A percentile compares a stretch with the other conserved stretches of the same genome.
phyloP scores from a whole-genome alignment of 1,284 basidiomycete species.

The Inonotus obliquus region DNA sequence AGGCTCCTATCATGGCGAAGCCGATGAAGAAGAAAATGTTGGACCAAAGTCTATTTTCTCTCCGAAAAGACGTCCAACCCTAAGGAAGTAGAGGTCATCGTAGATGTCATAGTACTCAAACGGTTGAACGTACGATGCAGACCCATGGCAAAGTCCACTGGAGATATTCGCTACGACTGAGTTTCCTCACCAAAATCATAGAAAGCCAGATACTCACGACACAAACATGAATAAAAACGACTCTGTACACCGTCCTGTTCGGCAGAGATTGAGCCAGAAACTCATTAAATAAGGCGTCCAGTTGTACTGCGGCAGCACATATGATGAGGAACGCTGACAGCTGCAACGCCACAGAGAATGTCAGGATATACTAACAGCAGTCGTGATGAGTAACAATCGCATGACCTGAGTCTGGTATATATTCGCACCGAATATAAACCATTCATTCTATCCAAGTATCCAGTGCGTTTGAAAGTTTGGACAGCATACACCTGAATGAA shows the following conservation, averaged over 20 bases:
- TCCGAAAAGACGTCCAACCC: slow-evolving; percentile 22
- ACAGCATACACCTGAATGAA: slow-evolving; percentile 13
- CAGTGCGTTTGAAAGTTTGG: slow-evolving; percentile 24
- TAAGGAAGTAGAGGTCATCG: background rate
- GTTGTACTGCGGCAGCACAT: slow-evolving; percentile 22
- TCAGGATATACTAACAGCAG: slow-evolving; percentile 18
- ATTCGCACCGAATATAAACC: slow-evolving; percentile 8
- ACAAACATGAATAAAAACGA: slow-evolving; percentile 19
- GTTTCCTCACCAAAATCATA: background rate
- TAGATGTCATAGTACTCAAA: background rate
- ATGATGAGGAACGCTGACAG: slow-evolving; percentile 25
- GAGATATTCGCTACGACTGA: background rate
- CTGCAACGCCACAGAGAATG: slow-evolving; percentile 22
- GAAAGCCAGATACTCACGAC: slow-evolving; percentile 9
- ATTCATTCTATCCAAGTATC: slow-evolving; percentile 20
- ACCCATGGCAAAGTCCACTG: slow-evolving; percentile 16
- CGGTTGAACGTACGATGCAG: slow-evolving; percentile 6
- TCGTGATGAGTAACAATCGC: background rate
- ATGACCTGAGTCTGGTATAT: background rate
- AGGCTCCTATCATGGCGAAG: slow-evolving; percentile 8
- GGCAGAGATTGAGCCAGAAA: slow-evolving; percentile 4
- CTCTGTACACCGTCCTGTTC: slow-evolving; percentile 14
- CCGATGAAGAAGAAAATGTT: slow-evolving; percentile 18
- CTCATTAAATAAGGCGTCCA: slow-evolving; percentile 21
- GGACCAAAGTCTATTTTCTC: slow-evolving; percentile 20